Evolutionary conservation across 1,139 yeast species (phyloP), one percentile per base, ranked within the genome.

Genomic region (Candida albicans): DNA sequence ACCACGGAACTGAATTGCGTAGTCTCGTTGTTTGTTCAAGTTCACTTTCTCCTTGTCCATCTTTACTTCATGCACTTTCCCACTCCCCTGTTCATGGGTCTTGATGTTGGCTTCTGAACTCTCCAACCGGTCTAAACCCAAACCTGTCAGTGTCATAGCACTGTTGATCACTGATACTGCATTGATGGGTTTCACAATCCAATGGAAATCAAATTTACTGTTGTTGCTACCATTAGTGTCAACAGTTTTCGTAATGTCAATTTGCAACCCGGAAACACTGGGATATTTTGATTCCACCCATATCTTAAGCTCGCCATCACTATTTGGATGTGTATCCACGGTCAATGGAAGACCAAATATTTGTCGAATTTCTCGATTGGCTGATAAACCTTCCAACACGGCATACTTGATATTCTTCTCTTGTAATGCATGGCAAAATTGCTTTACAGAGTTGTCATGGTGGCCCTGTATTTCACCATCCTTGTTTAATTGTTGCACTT

Each of bases 281-380:
- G 70, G 66, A 35, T 54, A 50, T 29, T 55, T 54, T 12, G 62
- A 51, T 42, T 67, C 68, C 8, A 68, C 48, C 73, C 73, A 67
- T 4, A 67, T 60, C 4, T 56, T 45, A 35, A 62, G 59, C 4
- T 47, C 44, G 8, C 24, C 10, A 8, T 32, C 34, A 2, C 48
- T 43, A 2, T 40, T 42, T 3, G 52, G 48, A 29, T 37, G 30
- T 8, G 49, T 28, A 1, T 45, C 49, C 10, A 64, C 50, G 12
- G 49, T 51, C 27, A 68, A 51, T 1, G 74, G 74, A 18, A 68
- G 49, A 11, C 68, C 69, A 48, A 65, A 62, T 2, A 56, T 46
- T 42, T 61, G 54, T 33, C 64, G 52, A 2, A 62, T 56, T 5
- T 49, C 49, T 4, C 44, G 14, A 40, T 62, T 61, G 4, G 51